Conservation (phyloP, 2,329 filamentous ascomycete species). For the Paracamarosporium sp. region DNA sequence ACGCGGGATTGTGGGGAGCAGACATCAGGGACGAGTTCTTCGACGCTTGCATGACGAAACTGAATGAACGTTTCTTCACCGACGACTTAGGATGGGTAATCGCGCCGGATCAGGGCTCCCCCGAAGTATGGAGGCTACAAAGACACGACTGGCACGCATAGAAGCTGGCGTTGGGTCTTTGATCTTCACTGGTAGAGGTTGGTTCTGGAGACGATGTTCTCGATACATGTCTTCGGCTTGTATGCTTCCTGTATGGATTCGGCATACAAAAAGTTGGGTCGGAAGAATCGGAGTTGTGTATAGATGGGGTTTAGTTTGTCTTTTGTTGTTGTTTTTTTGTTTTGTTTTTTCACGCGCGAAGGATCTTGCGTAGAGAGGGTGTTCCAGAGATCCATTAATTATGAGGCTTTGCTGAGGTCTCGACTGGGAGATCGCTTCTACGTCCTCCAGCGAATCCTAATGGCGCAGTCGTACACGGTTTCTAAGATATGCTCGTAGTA, state of each 20-base stretch:
- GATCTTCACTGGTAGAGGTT: background rate
- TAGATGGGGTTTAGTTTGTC: background rate
- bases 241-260: background rate
- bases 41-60: background rate
- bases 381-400: no score
- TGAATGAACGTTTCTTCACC: conserved; percentile 16
- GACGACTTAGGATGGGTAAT: conserved; percentile 9
- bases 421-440: no score
- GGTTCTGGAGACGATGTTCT: no score
- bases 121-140: conserved; percentile 1
- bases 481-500: no score
- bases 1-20: conserved; percentile 1
- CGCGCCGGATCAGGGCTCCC: background rate
- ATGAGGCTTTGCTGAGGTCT: no score
- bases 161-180: background rate
- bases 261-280: background rate
- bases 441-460: no score
- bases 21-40: background rate
- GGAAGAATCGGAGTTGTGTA: background rate
- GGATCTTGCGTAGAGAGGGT: no score
- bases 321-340: no score
- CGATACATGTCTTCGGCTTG: background rate
- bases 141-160: conserved; percentile 11
- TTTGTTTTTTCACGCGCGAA: no score
- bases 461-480: no score